Evolutionary conservation across 306 rosid species (phyloP).

Genomic region (Gastrolobium bilobum): DNA sequence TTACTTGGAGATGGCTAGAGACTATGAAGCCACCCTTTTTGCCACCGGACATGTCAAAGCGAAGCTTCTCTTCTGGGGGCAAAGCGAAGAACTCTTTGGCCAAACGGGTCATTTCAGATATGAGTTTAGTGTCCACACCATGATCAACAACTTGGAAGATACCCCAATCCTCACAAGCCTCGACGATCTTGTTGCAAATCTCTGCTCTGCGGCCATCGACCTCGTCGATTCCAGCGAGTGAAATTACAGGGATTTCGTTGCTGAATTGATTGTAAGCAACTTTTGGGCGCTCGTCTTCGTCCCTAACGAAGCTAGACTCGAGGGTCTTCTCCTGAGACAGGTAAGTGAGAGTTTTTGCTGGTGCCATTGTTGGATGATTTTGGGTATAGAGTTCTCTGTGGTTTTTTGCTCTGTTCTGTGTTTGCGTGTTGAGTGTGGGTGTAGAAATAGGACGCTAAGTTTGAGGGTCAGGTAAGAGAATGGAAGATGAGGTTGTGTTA

Average conservation of each 20-base stretch:
- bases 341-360: constrained; percentile 63
- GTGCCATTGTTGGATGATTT: constrained; percentile 44
- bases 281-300: constrained; percentile 89
- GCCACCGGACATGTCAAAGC: constrained; percentile 92
- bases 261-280: constrained; percentile 85
- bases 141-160: constrained; percentile 87
- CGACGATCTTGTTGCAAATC: constrained; percentile 70
- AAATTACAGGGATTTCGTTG: constrained; percentile 80
- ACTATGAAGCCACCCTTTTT: constrained; percentile 93
- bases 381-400: background rate
- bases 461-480: background rate
- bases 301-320: constrained; percentile 66
- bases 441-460: background rate
- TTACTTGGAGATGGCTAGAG: constrained; percentile 92
- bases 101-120: constrained; percentile 70
- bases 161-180: constrained; percentile 94
- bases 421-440: background rate
- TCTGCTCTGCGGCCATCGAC: constrained; percentile 55
- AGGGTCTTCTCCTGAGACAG: constrained; percentile 69
- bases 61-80: constrained; percentile 85
- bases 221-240: constrained; percentile 76
- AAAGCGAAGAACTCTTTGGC: constrained; percentile 77
- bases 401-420: background rate
- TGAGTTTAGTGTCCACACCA: constrained; percentile 65
- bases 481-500: background rate